Percentiles rank a stretch among this genome's conserved stretches.
phyloP scores from a whole-genome alignment of 2,329 filamentous ascomycete genomes.

The Penicillium rolfsii region DNA sequence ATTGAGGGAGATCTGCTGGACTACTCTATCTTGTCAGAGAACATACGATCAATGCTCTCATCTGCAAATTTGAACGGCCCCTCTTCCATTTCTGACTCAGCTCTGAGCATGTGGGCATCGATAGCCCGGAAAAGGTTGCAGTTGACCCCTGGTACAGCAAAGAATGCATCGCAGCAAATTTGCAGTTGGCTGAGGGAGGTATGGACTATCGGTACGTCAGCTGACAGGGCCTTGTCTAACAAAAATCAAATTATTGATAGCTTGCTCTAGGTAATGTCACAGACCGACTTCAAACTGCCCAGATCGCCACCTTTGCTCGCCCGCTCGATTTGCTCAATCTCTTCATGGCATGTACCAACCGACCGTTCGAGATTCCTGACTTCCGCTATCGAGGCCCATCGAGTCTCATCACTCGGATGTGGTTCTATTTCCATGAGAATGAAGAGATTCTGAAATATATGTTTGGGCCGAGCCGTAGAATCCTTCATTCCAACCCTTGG shows the following conservation, averaged over 20 bases:
- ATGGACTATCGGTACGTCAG: constrained; percentile 75
- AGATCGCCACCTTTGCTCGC: constrained; percentile 65
- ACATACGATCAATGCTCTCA: constrained; percentile 71
- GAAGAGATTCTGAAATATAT: constrained; percentile 54
- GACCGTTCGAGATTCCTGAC: constrained; percentile 35
- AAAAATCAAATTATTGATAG: constrained; percentile 7
- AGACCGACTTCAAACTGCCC: constrained; percentile 69
- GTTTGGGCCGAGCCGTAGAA: constrained; percentile 42
- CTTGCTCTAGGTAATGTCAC: constrained; percentile 54
- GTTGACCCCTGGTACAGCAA: constrained; percentile 69
- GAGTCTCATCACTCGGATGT: constrained; percentile 42
- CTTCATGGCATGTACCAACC: constrained; percentile 70
- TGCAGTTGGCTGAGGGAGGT: constrained; percentile 79
- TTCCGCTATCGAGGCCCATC: constrained; percentile 31
- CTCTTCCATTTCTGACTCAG: constrained; percentile 75
- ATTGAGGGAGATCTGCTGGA: constrained; percentile 68
- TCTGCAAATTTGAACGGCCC: constrained; percentile 83
- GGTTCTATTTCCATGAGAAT: constrained; percentile 47
- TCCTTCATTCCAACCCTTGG: constrained; percentile 33
- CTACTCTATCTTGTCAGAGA: constrained; percentile 68
- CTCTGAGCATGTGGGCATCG: constrained; percentile 71
- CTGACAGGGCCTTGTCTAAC: neutral
- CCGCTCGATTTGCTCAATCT: constrained; percentile 70
- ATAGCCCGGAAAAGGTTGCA: constrained; percentile 68
- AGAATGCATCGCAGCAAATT: constrained; percentile 69